Evolutionary conservation across 2,329 filamentous ascomycete genomes (phyloP), one percentile per base, ranked within the genome.

Genomic region (Amauroascus niger): DNA sequence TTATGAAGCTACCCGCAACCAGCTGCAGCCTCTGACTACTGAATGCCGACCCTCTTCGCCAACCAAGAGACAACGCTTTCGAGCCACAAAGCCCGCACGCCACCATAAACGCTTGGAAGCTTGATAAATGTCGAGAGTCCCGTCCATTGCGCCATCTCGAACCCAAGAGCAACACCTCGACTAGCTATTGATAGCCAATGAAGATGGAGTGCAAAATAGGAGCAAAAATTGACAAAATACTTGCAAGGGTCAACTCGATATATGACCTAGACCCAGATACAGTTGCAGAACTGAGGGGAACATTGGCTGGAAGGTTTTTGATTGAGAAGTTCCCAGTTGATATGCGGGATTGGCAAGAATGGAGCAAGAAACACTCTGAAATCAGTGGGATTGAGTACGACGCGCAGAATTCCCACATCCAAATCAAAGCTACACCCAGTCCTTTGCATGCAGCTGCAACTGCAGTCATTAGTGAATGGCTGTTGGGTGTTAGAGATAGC

Each of bases 271-370:
- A 55, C 49, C 24, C 16, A 32, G 53, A 52, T 52, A 51, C 16
- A 52, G 43, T 54, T 50, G 45, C 24, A 26, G 26, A n/a, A n/a
- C 47, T 52, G 20, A 52, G 48, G 52, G 39, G 48, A 48, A 52
- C 53, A 28, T 52, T 33, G 22, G 53, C 49, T 51, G 53, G 49
- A 16, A 55, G 53, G 16, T 52, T 52, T 52, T 52, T 49, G 33
- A 55, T 55, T 52, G 40, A 55, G 30, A 55, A 41, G 40, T 52
- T 52, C 49, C 14, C 26, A 43, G 53, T 55, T 46, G 48, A 55
- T 46, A 32, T 40, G 20, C 30, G 40, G 48, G 53, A 52, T 52
- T 55, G 53, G 53, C 40, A 47, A 52, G 26, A 2, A 55, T 55
- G 53, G 53, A 52, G 48, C 33, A 18, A 55, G 30, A 48, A 55